Evolutionary conservation across 1,284 basidiomycete genomes (phyloP), one percentile per base, ranked within the genome.

Genomic region (Ustilago crameri): DNA sequence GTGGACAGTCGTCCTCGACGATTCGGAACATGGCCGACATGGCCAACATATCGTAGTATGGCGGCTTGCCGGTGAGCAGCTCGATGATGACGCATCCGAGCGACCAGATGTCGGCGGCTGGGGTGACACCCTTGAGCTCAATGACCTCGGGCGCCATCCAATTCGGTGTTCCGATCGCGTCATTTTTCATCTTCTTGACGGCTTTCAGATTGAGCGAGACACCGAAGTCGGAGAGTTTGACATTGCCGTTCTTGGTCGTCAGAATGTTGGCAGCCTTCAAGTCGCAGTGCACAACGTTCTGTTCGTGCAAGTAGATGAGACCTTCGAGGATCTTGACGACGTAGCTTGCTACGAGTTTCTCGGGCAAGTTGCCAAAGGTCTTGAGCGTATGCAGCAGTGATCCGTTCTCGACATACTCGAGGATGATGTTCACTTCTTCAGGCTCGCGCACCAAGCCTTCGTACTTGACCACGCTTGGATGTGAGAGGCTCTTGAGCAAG

Each of bases 111-210:
- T 89, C 88, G 23, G 87, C 87, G 1, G 87, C 86, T 2, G 86
- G 84, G 7, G 86, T 85, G 1, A 87, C 87, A 2, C 88, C 88
- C 48, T 86, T 83, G 30, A 89, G 88, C 83, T 93, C 91, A 71
- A 97, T 97, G 48, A 72, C 92, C 84, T 97, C 94, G 1, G 95
- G 94, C 3, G 94, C 93, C 93, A 97, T 97, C 94, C 94, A 97
- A 79, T 97, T 95, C 3, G 94, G 94, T 5, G 94, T 97, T 12
- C 94, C 95, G 5, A 93, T 92, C 12, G 95, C 84, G 49, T 85
- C 85, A 51, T 81, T 62, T 78, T 84, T 77, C 79, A 89, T 89
- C 84, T 93, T 92, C 47, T 91, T 86, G n/a, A 82, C 82, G 20
- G 72, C 63, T 44, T 66, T 66, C 17, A 78, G 48, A 24, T 71